Percentiles rank a stretch among this genome's conserved stretches.
phyloP scores from a whole-genome alignment of 768 basidiomycete genomes.

The Brasilioporus rufonigricans region DNA sequence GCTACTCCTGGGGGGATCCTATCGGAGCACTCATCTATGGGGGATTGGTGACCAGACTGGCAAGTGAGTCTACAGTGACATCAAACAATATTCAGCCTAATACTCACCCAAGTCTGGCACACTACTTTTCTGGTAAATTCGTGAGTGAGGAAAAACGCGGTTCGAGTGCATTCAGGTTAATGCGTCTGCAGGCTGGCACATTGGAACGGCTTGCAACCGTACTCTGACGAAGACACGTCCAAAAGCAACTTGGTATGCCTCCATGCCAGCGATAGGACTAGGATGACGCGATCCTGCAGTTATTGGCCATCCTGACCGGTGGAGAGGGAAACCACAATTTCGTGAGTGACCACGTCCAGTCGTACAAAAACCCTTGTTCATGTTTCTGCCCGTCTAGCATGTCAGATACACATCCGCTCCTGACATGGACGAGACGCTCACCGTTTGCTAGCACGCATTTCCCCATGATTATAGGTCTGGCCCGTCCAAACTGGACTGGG shows the following conservation, averaged over 20 bases:
- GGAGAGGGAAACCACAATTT: conserved; percentile 16
- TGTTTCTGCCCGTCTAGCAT: conserved; percentile 2
- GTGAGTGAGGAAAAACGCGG: background rate
- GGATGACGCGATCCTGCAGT: conserved; percentile 1
- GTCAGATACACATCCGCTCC: conserved; percentile 1
- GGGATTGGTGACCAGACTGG: conserved; percentile 6
- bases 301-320: conserved; percentile 11
- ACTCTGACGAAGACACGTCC: conserved; percentile 13
- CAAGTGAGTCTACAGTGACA: conserved; percentile 3
- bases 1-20: conserved; percentile 10
- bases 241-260: conserved; percentile 7
- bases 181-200: conserved; percentile 3
- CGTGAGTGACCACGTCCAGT: background rate
- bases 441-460: conserved; percentile 8
- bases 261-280: background rate
- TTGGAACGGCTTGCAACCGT: conserved; percentile 11
- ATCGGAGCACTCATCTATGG: conserved; percentile 10
- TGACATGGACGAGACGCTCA: background rate
- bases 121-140: conserved; percentile 10
- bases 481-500: conserved; percentile 11
- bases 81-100: background rate
- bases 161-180: background rate
- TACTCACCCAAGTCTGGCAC: conserved; percentile 5
- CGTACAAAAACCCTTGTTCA: background rate
- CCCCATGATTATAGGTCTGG: conserved; percentile 14